Percentiles rank a stretch among this genome's conserved stretches.
phyloP scores from a whole-genome alignment of 495 filamentous ascomycete genomes.

The Xylaria nigripes region DNA sequence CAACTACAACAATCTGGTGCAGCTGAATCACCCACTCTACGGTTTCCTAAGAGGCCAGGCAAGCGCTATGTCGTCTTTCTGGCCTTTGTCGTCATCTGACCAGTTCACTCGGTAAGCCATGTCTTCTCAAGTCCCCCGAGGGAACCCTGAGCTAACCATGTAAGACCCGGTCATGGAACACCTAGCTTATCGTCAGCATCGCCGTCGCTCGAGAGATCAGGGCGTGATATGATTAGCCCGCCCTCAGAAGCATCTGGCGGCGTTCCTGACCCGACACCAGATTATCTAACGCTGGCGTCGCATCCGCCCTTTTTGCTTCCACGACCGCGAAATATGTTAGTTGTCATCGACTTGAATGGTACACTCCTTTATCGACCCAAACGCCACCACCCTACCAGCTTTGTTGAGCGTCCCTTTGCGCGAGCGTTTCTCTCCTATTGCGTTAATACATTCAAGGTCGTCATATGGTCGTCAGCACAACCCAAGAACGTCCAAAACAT shows the following conservation, averaged over 20 bases:
- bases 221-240: conserved; percentile 16
- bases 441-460: conserved; percentile 60
- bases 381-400: conserved; percentile 38
- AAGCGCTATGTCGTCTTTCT: background rate
- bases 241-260: conserved; percentile 42
- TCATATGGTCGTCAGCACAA: conserved; percentile 85
- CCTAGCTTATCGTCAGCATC: background rate
- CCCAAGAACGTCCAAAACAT: conserved; percentile 60
- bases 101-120: background rate
- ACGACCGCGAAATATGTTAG: conserved; percentile 46
- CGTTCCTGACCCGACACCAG: conserved; percentile 34
- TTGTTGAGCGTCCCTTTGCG: conserved; percentile 54
- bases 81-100: background rate
- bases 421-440: conserved; percentile 57
- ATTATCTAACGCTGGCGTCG: conserved; percentile 32
- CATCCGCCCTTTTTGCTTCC: conserved; percentile 14
- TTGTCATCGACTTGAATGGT: conserved; percentile 90
- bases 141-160: background rate
- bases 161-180: background rate
- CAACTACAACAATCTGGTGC: background rate
- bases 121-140: background rate
- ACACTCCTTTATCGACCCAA: conserved; percentile 68
- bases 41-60: background rate
- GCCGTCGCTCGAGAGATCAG: background rate
- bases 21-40: background rate